Conservation (phyloP, 208 protist species). For the Endotrypanum monterogeii region DNA sequence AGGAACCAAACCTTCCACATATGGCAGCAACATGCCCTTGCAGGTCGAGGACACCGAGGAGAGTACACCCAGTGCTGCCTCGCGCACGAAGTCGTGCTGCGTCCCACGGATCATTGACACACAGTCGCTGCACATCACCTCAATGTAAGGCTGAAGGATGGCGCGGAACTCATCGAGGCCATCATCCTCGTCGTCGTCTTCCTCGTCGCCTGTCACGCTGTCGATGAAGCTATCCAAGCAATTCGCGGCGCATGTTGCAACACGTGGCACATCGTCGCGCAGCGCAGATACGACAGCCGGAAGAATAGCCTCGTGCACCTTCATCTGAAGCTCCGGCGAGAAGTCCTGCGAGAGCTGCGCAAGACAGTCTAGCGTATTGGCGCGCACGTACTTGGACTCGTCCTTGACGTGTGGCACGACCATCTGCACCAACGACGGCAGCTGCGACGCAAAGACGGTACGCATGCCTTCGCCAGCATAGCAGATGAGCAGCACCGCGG, state of each 20-base stretch:
- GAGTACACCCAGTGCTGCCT: conserved; percentile 67
- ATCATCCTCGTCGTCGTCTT: conserved; percentile 50
- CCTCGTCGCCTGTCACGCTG: conserved; percentile 46
- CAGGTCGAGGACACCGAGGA: conserved; percentile 72
- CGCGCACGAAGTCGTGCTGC: conserved; percentile 59
- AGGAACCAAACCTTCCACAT: conserved; percentile 61
- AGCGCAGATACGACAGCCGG: conserved; percentile 56
- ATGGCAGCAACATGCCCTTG: conserved; percentile 60
- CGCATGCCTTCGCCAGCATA: conserved; percentile 76
- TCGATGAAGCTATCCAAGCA: conserved; percentile 83
- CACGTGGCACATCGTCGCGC: conserved; percentile 65
- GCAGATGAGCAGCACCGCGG: conserved; percentile 73
- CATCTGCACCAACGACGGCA: conserved; percentile 50
- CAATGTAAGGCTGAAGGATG: conserved; percentile 65
- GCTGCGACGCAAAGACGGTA: conserved; percentile 58
- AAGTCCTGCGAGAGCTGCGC: conserved; percentile 80
- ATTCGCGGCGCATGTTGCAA: conserved; percentile 66
- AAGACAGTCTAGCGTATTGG: conserved; percentile 68
- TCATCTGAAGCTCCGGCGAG: conserved; percentile 54
- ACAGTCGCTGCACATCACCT: conserved; percentile 59
- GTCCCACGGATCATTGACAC: conserved; percentile 55
- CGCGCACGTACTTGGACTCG: conserved; percentile 81
- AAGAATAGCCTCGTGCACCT: conserved; percentile 51
- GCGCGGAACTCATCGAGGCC: conserved; percentile 36
- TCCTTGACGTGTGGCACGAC: conserved; percentile 59